These are phyloP conservation scores for Fagopyrum homotropicum DNA, from an alignment of 148 eudicot species.

Conservation along the genomic window DNA sequence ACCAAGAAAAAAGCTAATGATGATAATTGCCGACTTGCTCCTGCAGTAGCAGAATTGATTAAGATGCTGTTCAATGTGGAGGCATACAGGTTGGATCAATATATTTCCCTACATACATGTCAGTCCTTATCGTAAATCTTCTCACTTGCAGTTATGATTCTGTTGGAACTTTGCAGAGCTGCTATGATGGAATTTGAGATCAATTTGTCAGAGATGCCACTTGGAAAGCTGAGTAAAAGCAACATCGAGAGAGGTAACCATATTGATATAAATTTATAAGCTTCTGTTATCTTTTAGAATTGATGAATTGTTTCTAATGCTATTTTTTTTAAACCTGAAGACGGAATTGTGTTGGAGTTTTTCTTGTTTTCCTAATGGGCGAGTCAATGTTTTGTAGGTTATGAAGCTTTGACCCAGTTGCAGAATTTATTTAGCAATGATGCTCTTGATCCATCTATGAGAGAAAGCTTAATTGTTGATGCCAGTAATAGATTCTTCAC, in stretches of 20 bases:
- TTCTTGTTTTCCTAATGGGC: slow-evolving; percentile 5
- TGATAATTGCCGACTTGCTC: slow-evolving; percentile 53
- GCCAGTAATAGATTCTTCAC: slow-evolving; percentile 98
- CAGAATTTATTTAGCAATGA: slow-evolving; percentile 56
- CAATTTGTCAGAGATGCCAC: slow-evolving; percentile 97
- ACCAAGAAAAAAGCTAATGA: slow-evolving; percentile 48
- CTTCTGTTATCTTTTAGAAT: background rate
- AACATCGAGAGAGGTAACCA: slow-evolving; percentile 81
- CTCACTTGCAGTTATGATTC: slow-evolving; percentile 10
- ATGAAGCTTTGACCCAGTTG: slow-evolving; percentile 92
- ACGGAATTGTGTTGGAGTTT: background rate
- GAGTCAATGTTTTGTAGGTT: slow-evolving; percentile 43
- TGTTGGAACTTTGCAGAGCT: slow-evolving; percentile 44
- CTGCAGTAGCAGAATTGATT: slow-evolving; percentile 71
- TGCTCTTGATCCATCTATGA: slow-evolving; percentile 40
- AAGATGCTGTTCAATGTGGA: slow-evolving; percentile 98
- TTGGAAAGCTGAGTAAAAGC: slow-evolving; percentile 89
- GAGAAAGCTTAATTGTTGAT: slow-evolving; percentile 74
- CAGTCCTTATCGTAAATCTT: background rate
- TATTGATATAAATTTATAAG: background rate
- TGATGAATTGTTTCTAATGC: background rate
- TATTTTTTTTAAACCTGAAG: background rate
- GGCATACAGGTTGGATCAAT: slow-evolving; percentile 58
- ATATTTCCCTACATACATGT: background rate
- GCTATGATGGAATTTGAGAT: slow-evolving; percentile 99